phyloP scores from a whole-genome alignment of 805 yeast species.

The Yarrowia hollandica region DNA sequence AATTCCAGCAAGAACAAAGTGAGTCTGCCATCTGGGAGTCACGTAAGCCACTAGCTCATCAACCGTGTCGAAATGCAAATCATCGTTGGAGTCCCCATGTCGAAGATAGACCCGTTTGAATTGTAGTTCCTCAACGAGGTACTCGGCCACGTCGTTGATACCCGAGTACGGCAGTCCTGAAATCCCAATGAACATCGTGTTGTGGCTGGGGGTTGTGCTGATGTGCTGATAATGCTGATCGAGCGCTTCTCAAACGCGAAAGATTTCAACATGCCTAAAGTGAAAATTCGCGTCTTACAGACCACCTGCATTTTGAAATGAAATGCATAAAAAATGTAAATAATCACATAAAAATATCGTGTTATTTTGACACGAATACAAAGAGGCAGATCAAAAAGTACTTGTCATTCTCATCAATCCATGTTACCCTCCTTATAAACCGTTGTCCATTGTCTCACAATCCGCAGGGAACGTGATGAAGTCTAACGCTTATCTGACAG shows the following conservation, averaged over 20 bases:
- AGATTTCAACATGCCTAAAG: background rate
- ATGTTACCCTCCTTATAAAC: too few relatives aligned
- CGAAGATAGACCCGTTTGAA: slow-evolving; percentile 45
- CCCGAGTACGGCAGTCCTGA: slow-evolving; percentile 73
- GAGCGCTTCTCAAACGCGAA: slow-evolving; percentile 17
- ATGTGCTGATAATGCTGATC: background rate
- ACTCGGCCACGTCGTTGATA: slow-evolving; percentile 60
- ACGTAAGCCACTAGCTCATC: slow-evolving; percentile 57
- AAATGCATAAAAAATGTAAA: too few relatives aligned
- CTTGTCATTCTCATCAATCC: too few relatives aligned
- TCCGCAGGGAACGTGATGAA: background rate
- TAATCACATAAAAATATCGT: too few relatives aligned
- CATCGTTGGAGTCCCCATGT: slow-evolving; percentile 32
- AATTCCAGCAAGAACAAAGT: slow-evolving; percentile 60
- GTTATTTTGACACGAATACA: too few relatives aligned
- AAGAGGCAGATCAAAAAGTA: too few relatives aligned
- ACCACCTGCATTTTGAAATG: too few relatives aligned
- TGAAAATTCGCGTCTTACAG: background rate
- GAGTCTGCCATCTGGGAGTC: slow-evolving; percentile 63
- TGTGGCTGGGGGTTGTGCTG: background rate
- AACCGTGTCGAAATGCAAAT: slow-evolving; percentile 44
- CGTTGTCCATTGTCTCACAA: background rate
- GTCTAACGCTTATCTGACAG: background rate
- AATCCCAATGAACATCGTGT: slow-evolving; percentile 78
- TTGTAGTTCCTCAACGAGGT: slow-evolving; percentile 53